Conservation (phyloP, 2,329 filamentous ascomycete genomes). For the Neoscytalidium dimidiatum region DNA sequence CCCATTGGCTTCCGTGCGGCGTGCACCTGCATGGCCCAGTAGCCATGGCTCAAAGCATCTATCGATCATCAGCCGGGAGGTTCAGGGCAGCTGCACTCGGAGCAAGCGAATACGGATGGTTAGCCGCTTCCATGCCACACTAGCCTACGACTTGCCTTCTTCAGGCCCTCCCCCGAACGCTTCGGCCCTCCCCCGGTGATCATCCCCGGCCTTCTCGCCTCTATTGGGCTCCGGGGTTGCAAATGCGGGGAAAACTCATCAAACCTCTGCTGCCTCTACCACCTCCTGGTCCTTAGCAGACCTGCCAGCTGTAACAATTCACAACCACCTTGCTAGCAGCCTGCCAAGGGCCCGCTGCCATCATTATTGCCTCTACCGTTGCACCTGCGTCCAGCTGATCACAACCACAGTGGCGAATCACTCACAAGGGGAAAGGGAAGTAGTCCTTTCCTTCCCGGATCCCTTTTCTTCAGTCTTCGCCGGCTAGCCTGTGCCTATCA, state of each 20-base stretch:
- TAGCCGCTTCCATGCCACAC: neutral
- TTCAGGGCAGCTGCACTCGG: neutral
- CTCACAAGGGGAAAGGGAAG: no score
- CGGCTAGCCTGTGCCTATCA: neutral
- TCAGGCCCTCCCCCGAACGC: neutral
- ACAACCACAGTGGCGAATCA: neutral
- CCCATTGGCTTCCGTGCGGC: constrained; percentile 1
- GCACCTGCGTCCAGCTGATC: neutral
- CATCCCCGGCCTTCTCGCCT: neutral
- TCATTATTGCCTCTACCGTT: neutral
- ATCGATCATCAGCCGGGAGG: neutral
- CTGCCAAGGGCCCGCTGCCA: neutral
- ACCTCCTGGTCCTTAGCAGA: neutral
- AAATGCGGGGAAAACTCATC: constrained; percentile 15
- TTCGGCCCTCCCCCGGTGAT: constrained; percentile 11
- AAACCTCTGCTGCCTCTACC: neutral
- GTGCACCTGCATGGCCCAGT: neutral
- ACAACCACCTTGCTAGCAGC: neutral
- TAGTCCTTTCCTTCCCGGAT: neutral
- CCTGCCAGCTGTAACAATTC: neutral
- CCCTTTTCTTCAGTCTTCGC: no score
- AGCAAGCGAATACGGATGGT: neutral
- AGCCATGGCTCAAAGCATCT: neutral
- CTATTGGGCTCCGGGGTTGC: constrained; percentile 12
- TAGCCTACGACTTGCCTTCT: neutral